Conservation (phyloP, 2,329 filamentous ascomycete species). For the Colletotrichum musae region DNA sequence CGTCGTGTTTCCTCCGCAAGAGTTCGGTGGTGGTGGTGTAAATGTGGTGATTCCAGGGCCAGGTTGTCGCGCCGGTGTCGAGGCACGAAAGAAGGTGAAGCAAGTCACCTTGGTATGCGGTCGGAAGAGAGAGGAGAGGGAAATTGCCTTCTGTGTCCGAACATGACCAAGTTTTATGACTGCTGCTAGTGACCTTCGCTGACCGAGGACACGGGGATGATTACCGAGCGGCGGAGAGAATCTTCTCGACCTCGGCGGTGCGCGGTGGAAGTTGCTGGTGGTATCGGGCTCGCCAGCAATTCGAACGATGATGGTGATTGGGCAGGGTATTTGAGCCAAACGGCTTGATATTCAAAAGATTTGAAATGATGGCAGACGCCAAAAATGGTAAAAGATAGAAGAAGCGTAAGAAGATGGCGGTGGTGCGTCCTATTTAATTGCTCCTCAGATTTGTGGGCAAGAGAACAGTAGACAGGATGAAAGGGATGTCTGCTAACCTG, state of each 20-base stretch:
- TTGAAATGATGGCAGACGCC: conserved; percentile 54
- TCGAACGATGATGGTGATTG: conserved; percentile 19
- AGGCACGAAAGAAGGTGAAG: conserved; percentile 61
- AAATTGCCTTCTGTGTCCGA: conserved; percentile 67
- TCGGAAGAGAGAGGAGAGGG: conserved; percentile 71
- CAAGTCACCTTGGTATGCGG: conserved; percentile 74
- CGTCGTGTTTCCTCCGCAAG: conserved; percentile 34
- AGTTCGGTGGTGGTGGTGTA: conserved; percentile 32
- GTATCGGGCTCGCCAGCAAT: conserved; percentile 46
- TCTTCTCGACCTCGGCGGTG: conserved; percentile 44
- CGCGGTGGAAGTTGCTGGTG: conserved; percentile 48
- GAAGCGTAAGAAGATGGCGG: conserved; percentile 37
- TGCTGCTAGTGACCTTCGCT: conserved; percentile 51
- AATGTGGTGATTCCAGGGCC: conserved; percentile 42
- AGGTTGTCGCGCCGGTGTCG: conserved; percentile 61
- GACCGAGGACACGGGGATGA: conserved; percentile 45
- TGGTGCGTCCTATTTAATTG: conserved; percentile 45
- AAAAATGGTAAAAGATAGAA: conserved; percentile 50
- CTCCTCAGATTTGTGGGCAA: conserved; percentile 31
- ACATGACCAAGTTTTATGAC: conserved; percentile 64
- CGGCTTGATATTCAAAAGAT: conserved; percentile 26
- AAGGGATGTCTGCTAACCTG: too few relatives aligned
- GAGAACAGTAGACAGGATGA: conserved; percentile 6
- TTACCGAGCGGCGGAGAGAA: conserved; percentile 47
- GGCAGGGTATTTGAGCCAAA: conserved; percentile 6